Evolutionary conservation across 2,329 filamentous ascomycete genomes (phyloP), one percentile per base, ranked within the genome.

Genomic region (Metarhizium sp.): DNA sequence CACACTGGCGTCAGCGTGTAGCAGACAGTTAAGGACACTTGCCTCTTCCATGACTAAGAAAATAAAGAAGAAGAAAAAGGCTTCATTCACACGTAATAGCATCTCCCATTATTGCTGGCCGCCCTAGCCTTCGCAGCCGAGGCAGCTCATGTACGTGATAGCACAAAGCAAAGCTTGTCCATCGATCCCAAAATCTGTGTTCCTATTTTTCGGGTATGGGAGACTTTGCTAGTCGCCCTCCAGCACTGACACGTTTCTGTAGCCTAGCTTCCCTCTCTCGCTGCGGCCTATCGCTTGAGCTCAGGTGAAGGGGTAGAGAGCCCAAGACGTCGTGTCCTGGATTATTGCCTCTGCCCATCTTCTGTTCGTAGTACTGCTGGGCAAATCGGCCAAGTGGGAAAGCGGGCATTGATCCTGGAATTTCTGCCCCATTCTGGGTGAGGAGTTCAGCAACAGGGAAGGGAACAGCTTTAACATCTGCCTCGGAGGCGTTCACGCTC

Each of bases 361-460:
- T 96, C 72, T 91, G 85, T 61, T 95, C 91, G 50, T 97, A 76
- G 64, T 96, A 99, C 38, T 88, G 71, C 65, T 88, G 86, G 2
- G 94, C 92, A 50, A 86, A 86, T 10, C 82, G 78, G 58, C 90
- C 91, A 11, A 99, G 79, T 1, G 91, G 90, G 61, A 97, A 92
- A 0, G 90, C 87, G 0, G 92, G 89, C 58, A 88, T 77, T 2
- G 83, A 75, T 1, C 76, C 67, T 0, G 94, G 92, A 38, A 97
- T 87, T 59, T 96, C 88, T 3, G 92, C 92, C 16, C 94, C 94
- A 65, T 99, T 97, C 64, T 97, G 95, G 14, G 95, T 77, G 14
- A 99, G 79, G 57, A 99, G 75, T 69, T 99, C 94, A 14, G 94
- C 94, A 46, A 97, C 78, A 0, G 94, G 86, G 67, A 99, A 99